Percentiles rank a stretch among this genome's conserved stretches.
These are phyloP conservation scores for Erodium trifolium DNA, from an alignment of 441 rosid species.

Conservation along the genomic window DNA sequence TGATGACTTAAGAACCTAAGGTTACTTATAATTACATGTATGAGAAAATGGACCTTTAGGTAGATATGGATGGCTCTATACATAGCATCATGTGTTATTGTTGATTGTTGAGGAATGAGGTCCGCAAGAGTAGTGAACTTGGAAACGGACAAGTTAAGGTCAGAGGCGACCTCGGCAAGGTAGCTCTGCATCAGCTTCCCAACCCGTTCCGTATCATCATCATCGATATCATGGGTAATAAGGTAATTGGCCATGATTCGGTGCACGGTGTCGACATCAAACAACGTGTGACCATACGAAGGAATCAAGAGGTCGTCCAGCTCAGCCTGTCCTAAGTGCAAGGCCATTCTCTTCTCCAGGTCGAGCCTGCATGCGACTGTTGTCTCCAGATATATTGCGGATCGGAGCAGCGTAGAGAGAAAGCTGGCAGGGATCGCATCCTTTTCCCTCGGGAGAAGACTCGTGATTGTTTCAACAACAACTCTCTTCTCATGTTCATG, in stretches of 20 bases:
- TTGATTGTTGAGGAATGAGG: slow-evolving; percentile 53
- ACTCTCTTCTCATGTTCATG: slow-evolving; percentile 56
- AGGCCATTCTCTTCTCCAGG: slow-evolving; percentile 59
- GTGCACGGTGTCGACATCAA: slow-evolving; percentile 50
- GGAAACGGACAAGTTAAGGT: slow-evolving; percentile 38
- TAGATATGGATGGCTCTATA: slow-evolving; percentile 62
- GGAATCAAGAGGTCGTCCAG: slow-evolving; percentile 62
- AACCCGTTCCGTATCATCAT: slow-evolving; percentile 44
- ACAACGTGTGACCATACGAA: slow-evolving; percentile 51
- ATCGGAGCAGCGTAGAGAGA: slow-evolving; percentile 56
- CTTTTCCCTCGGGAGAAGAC: slow-evolving; percentile 42
- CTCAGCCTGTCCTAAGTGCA: slow-evolving; percentile 50
- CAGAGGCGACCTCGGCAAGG: slow-evolving; percentile 60
- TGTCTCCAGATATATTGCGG: slow-evolving; percentile 56
- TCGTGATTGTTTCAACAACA: slow-evolving; percentile 52
- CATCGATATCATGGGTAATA: slow-evolving; percentile 28
- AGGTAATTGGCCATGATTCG: slow-evolving; percentile 51
- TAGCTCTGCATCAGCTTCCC: slow-evolving; percentile 60
- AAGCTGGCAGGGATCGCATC: slow-evolving; percentile 58
- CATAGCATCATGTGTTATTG: slow-evolving; percentile 57
- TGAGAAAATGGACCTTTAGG: slow-evolving; percentile 42
- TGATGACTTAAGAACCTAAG: too few relatives aligned
- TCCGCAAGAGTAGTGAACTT: slow-evolving; percentile 45
- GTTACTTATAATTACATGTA: too few relatives aligned
- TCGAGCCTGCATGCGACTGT: slow-evolving; percentile 88